A percentile compares a stretch with the other conserved stretches of the same genome.
Evolutionary conservation across 139 green algal species (phyloP).

Genomic region (Micractinium sp.): DNA sequence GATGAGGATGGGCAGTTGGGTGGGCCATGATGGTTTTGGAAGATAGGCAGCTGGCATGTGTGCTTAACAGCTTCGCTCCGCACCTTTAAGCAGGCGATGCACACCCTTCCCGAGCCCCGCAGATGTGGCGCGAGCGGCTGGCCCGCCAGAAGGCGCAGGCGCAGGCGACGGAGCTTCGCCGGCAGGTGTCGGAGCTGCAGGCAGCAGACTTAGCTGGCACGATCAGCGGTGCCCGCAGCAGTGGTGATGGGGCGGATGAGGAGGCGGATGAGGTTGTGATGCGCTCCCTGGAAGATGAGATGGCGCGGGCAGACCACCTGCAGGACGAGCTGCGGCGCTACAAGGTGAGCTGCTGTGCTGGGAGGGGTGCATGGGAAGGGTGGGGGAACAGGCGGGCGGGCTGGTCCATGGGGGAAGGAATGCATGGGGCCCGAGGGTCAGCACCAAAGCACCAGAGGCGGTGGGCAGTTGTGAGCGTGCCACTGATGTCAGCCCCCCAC

Average conservation of each 20-base stretch:
- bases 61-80: background rate
- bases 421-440: background rate
- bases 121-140: slow-evolving; percentile 34
- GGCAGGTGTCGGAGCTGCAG: background rate
- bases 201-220: background rate
- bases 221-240: background rate
- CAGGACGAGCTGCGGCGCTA: background rate
- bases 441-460: background rate
- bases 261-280: background rate
- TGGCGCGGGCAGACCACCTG: background rate
- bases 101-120: background rate
- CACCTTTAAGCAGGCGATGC: background rate
- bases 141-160: slow-evolving; percentile 2
- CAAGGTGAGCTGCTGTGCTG: background rate
- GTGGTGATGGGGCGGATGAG: too few relatives aligned
- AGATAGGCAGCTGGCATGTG: background rate
- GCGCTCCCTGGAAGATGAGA: slow-evolving; percentile 1
- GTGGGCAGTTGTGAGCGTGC: background rate
- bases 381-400: too few relatives aligned
- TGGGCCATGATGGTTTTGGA: background rate
- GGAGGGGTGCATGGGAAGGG: background rate
- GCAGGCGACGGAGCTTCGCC: background rate
- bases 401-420: background rate
- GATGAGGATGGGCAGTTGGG: background rate
- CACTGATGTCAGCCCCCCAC: background rate